phyloP scores from a whole-genome alignment of 1,284 basidiomycete species.

The Rhodotorula sp. region DNA sequence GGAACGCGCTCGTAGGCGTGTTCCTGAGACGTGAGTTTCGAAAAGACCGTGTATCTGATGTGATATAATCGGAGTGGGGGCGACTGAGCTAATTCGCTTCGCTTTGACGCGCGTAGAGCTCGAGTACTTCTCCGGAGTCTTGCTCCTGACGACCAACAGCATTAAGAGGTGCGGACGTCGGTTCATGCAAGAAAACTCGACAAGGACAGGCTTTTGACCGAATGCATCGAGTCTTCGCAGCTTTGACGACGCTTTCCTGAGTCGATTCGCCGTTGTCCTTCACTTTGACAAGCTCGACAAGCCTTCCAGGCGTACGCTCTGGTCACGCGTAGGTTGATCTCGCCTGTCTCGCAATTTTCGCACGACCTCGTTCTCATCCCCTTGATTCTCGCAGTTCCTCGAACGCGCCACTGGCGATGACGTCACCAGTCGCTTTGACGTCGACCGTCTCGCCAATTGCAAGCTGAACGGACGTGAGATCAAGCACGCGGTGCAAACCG shows the following conservation, averaged over 20 bases:
- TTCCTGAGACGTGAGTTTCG: slow-evolving; percentile 28
- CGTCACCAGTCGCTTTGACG: slow-evolving; percentile 6
- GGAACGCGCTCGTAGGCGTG: slow-evolving; percentile 32
- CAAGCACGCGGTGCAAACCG: slow-evolving; percentile 37
- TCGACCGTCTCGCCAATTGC: slow-evolving; percentile 13
- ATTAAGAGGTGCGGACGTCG: slow-evolving; percentile 9
- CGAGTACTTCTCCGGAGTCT: slow-evolving; percentile 39
- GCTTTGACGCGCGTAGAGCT: slow-evolving; percentile 14
- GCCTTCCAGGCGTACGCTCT: slow-evolving; percentile 17
- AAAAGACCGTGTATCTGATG: too few relatives aligned
- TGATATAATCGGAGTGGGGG: too few relatives aligned
- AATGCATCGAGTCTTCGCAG: neutral
- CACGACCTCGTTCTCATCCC: too few relatives aligned
- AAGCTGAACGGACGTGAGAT: slow-evolving; percentile 36
- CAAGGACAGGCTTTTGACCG: too few relatives aligned
- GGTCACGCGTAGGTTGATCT: slow-evolving; percentile 14
- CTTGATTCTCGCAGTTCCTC: slow-evolving; percentile 8
- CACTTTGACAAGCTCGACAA: slow-evolving; percentile 33
- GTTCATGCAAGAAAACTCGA: too few relatives aligned
- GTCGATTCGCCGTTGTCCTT: slow-evolving; percentile 38
- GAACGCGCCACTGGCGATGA: neutral
- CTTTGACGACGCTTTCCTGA: slow-evolving; percentile 38
- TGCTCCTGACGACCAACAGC: slow-evolving; percentile 37
- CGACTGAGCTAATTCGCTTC: too few relatives aligned
- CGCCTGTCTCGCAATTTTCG: neutral